Evolutionary conservation across 208 protist species (phyloP), one percentile per base, ranked within the genome.

Genomic region (Borovskyia barvae): DNA sequence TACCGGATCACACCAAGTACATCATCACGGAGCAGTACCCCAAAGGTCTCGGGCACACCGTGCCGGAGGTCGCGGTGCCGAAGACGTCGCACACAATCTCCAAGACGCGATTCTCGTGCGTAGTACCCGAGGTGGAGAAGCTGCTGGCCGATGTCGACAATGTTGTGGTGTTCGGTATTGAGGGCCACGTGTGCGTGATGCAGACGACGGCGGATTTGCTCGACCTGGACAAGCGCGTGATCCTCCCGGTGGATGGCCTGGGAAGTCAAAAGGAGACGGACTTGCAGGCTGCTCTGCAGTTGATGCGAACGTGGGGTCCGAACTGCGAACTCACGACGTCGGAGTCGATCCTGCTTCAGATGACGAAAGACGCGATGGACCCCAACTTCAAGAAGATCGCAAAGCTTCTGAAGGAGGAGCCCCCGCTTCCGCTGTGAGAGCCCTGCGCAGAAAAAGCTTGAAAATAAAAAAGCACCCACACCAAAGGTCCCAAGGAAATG

Each of bases 11-110:
- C 52, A 88, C 85, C 19, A 82, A 78, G 63, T 90, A 83, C 70
- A 81, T 88, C 37, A 75, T 84, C 9, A 93, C 86, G 28, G 82
- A 93, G 76, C 86, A 93, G 60, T 90, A 93, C 65, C 86, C 82
- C 3, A 90, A 93, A 35, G 82, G 77, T 11, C 63, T 93, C 0
- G 80, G 86, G 0, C 54, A 53, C 54, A 88, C 75, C 15, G 83
- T 85, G 25, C 72, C 72, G 26, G 82, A 86, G 28, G 66, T 93
- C 17, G 69, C 55, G 8, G 55, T 93, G 20, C 86, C 86, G 9
- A 25, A 70, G 30, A 60, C 53, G 5, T 65, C 74, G n/a, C 35
- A 72, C 17, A 57, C 79, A 8, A 41, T 77, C 14, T 36, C 66
- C 37, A 93, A 93, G 64, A 90, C 71, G 3, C 46, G 42, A 5